Evolutionary conservation across 2,329 filamentous ascomycete genomes (phyloP).

Genomic region (Seiridium cupressi): DNA sequence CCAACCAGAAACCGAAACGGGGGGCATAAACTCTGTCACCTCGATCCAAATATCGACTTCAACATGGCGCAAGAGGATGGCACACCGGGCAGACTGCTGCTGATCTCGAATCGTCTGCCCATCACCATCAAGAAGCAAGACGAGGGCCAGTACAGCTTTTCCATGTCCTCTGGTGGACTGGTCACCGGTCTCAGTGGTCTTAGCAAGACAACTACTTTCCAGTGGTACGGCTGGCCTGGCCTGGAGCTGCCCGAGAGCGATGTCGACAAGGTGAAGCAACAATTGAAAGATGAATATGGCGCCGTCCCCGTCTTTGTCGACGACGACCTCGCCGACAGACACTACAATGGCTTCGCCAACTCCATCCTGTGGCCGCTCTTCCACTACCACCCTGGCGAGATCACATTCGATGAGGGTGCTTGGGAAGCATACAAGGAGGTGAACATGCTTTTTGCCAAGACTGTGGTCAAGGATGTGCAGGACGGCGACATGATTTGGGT

Average conservation of each 20-base stretch:
- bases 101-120: slow-evolving; percentile 91
- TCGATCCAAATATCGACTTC: background rate
- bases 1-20: too few relatives aligned
- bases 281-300: slow-evolving; percentile 82
- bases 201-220: slow-evolving; percentile 88
- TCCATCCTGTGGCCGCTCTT: slow-evolving; percentile 98
- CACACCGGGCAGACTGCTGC: slow-evolving; percentile 59
- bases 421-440: slow-evolving; percentile 94
- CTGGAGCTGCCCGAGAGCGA: slow-evolving; percentile 87
- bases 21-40: background rate
- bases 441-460: slow-evolving; percentile 87
- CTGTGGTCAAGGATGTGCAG: slow-evolving; percentile 80
- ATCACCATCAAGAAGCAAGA: slow-evolving; percentile 95
- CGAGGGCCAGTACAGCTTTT: slow-evolving; percentile 88
- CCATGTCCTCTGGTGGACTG: slow-evolving; percentile 94
- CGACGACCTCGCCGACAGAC: slow-evolving; percentile 87
- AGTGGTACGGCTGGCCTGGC: slow-evolving; percentile 98
- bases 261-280: slow-evolving; percentile 68
- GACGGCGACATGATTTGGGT: slow-evolving; percentile 97
- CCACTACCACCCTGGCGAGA: slow-evolving; percentile 98
- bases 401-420: slow-evolving; percentile 92
- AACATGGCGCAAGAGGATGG: slow-evolving; percentile 3
- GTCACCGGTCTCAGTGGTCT: slow-evolving; percentile 91
- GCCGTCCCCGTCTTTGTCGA: slow-evolving; percentile 91
- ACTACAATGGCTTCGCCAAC: slow-evolving; percentile 98